Evolutionary conservation across 164 flowering plant species (phyloP).

Genomic region (Chimonanthus salicifolius): DNA sequence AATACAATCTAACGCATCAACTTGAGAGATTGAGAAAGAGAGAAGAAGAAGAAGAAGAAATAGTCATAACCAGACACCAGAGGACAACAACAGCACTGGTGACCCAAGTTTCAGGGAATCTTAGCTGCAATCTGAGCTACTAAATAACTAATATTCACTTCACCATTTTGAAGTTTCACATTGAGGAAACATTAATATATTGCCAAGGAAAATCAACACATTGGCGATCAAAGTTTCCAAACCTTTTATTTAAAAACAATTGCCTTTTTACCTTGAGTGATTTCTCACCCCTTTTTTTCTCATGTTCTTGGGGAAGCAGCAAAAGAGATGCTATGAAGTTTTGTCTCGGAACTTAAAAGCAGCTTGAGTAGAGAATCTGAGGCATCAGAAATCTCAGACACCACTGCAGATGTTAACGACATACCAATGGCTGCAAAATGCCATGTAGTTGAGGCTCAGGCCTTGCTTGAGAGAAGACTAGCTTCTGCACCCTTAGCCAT

Average conservation of each 20-base stretch:
- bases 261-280: background rate
- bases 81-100: too few relatives aligned
- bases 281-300: background rate
- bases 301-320: conserved; percentile 23
- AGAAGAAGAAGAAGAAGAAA: too few relatives aligned
- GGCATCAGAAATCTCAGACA: background rate
- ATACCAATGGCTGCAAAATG: background rate
- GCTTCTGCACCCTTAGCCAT: too few relatives aligned
- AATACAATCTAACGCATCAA: too few relatives aligned
- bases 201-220: background rate
- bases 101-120: too few relatives aligned
- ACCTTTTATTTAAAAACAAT: background rate
- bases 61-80: too few relatives aligned
- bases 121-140: too few relatives aligned
- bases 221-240: too few relatives aligned
- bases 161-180: background rate
- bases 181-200: background rate
- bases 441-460: background rate
- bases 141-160: background rate
- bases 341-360: conserved; percentile 30
- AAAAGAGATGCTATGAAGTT: conserved; percentile 29
- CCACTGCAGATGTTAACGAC: background rate
- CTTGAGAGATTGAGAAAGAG: too few relatives aligned
- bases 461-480: too few relatives aligned
- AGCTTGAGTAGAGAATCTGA: conserved; percentile 15